Base-by-base conservation (phyloP, 257 asterid species). In the Nicotiana tabacum region DNA sequence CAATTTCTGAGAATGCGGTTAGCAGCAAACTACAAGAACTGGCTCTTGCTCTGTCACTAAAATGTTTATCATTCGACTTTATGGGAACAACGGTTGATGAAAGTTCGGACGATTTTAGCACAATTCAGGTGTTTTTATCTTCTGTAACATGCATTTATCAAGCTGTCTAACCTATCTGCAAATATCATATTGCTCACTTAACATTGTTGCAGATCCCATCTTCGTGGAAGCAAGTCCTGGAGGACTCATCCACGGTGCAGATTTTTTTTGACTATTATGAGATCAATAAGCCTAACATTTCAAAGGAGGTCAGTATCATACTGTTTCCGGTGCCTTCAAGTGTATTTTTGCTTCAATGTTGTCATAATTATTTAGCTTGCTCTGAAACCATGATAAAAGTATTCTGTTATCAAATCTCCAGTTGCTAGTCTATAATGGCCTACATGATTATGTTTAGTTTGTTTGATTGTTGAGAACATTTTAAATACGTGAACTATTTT, bases 101-200 rank as follows among this genome's bases (percentile, higher is more conserved):
- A 89, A 94, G 97, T 87, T 92, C 99, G 43, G 99, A 96, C 88
- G 99, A 96, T 87, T 93, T 96, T 85, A 98, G 98, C 82, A 94
- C 98, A 81, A 93, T 96, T 81, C 99, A 94, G 99, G 98, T 95
- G 81, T 64, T 37, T 6, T 82, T 43, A 30, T 35, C 66, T 66
- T 60, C 37, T 53, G 16, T 51, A 15, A 13, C 46, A 76, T 76
- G 37, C n/a, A 51, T 76, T 46, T 51, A 51, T 15, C 80, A 76
- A 76, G 17, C 16, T 76, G 27, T 76, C 21, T 81, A 81, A 48
- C n/a, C 43, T 82, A 82, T 30, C 61, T 27, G 64, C 62, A 51
- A 51, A 6, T 48, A 7, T 74, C 39, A 48, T 8, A 9, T 51
- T 46, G 80, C 80, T 76, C 27, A 51, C 43, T 76, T 76, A 76